Percentiles rank a stretch among this genome's conserved stretches.
These are phyloP conservation scores for Magnaporthiopsis rhizophila DNA, from an alignment of 2,329 filamentous ascomycete genomes.

Conservation along the genomic window DNA sequence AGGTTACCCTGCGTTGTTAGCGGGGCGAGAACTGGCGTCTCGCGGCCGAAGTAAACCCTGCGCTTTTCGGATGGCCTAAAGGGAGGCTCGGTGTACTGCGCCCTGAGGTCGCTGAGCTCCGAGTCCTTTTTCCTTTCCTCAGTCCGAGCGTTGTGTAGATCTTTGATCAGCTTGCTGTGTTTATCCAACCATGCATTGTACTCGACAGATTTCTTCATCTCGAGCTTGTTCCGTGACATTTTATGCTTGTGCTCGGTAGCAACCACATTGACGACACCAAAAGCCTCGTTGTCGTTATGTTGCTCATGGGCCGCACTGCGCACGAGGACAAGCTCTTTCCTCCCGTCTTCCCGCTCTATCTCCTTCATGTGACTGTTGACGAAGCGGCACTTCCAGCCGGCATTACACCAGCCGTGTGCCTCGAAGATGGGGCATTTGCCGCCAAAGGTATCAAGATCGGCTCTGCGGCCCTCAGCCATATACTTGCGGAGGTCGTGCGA, in stretches of 20 bases:
- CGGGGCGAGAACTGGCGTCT: constrained; percentile 89
- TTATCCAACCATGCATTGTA: constrained; percentile 73
- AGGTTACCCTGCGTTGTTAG: constrained; percentile 95
- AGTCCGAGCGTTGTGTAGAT: constrained; percentile 30
- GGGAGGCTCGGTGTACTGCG: constrained; percentile 76
- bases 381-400: constrained; percentile 94
- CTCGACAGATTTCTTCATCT: constrained; percentile 64
- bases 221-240: constrained; percentile 63
- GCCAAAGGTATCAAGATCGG: constrained; percentile 67
- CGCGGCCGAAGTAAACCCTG: constrained; percentile 83
- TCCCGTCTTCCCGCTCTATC: constrained; percentile 66
- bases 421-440: constrained; percentile 79
- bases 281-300: constrained; percentile 27
- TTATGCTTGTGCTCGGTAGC: constrained; percentile 62
- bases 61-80: constrained; percentile 90
- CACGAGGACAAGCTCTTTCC: constrained; percentile 70
- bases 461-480: constrained; percentile 70
- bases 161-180: constrained; percentile 43
- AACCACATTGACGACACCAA: constrained; percentile 69
- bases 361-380: constrained; percentile 81
- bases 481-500: constrained; percentile 84
- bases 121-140: constrained; percentile 17
- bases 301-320: constrained; percentile 31
- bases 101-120: constrained; percentile 38
- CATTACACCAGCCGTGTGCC: constrained; percentile 64